phyloP scores from a whole-genome alignment of 2,329 filamentous ascomycete species.

The Sporothrix sp. region DNA sequence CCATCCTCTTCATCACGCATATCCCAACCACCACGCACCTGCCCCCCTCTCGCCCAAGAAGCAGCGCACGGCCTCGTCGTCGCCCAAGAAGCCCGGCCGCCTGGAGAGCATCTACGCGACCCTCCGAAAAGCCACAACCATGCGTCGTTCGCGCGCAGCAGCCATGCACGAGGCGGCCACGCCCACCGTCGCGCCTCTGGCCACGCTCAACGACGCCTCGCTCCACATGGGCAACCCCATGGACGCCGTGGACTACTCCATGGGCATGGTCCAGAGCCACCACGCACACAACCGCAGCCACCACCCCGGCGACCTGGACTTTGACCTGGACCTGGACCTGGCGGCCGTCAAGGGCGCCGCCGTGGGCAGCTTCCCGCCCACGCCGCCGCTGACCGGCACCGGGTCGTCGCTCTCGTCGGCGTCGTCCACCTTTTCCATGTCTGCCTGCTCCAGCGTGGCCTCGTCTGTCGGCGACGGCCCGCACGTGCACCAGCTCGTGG shows the following conservation, averaged over 20 bases:
- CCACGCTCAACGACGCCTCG: slow-evolving; percentile 11
- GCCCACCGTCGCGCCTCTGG: slow-evolving; percentile 16
- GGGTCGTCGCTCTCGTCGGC: slow-evolving; percentile 10
- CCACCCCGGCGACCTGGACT: neutral
- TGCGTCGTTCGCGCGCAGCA: slow-evolving; percentile 16
- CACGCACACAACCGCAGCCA: slow-evolving; percentile 8
- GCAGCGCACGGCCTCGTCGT: slow-evolving; percentile 5
- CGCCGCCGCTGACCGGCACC: slow-evolving; percentile 13
- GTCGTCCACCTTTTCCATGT: slow-evolving; percentile 7
- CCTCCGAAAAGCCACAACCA: slow-evolving; percentile 23
- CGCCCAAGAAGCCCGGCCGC: slow-evolving; percentile 22
- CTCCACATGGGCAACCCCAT: neutral
- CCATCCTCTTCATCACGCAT: slow-evolving; percentile 2
- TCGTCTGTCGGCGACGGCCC: slow-evolving; percentile 9
- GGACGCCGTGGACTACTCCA: too few species aligned
- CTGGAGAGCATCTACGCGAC: slow-evolving; percentile 25
- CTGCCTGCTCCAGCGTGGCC: slow-evolving; percentile 8
- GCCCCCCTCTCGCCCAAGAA: slow-evolving; percentile 4
- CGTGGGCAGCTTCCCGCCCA: slow-evolving; percentile 3
- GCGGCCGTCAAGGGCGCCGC: neutral
- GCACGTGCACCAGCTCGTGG: neutral
- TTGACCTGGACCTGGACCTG: neutral
- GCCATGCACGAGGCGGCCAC: slow-evolving; percentile 10
- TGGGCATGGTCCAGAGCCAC: neutral
- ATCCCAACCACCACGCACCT: neutral